A percentile compares a stretch with the other conserved stretches of the same genome.
phyloP scores from a whole-genome alignment of 371 early-diverging fungal genomes.

The Lichtheimia ornata region DNA sequence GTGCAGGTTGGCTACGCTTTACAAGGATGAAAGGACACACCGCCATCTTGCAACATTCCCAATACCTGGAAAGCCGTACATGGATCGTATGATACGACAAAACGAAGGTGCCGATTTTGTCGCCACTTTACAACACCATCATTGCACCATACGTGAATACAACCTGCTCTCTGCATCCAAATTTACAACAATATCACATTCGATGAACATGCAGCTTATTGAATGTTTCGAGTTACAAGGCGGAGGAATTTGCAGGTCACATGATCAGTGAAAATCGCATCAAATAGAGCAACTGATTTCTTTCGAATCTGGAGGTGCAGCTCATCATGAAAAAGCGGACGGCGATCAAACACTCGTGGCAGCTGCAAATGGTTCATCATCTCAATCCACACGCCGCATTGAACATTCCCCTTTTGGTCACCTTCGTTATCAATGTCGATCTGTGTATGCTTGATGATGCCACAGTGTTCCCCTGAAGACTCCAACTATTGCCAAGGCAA shows the following conservation, averaged over 20 bases:
- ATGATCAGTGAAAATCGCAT: slow-evolving; percentile 94
- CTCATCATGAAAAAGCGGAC: slow-evolving; percentile 17
- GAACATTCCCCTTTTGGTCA: slow-evolving; percentile 11
- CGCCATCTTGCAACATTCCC: slow-evolving; percentile 64
- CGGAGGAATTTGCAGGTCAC: slow-evolving; percentile 80
- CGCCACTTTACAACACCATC: slow-evolving; percentile 79
- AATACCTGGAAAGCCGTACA: slow-evolving; percentile 88
- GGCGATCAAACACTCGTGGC: slow-evolving; percentile 28
- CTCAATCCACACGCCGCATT: slow-evolving; percentile 26
- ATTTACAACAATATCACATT: slow-evolving; percentile 91
- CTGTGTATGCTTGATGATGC: slow-evolving; percentile 1
- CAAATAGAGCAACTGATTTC: slow-evolving; percentile 81
- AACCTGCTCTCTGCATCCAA: slow-evolving; percentile 85
- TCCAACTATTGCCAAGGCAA: slow-evolving; percentile 53
- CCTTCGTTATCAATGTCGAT: neutral
- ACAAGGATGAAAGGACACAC: slow-evolving; percentile 87
- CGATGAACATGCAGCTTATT: slow-evolving; percentile 81
- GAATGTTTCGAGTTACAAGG: slow-evolving; percentile 74
- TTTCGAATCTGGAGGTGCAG: no score
- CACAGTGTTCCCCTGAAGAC: slow-evolving; percentile 6
- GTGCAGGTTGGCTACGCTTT: slow-evolving; percentile 86
- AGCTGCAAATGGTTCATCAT: slow-evolving; percentile 20
- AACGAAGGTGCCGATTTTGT: slow-evolving; percentile 82
- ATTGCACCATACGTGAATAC: slow-evolving; percentile 93
- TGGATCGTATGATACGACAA: slow-evolving; percentile 81